Evolutionary conservation across 2,329 filamentous ascomycete species (phyloP).

Genomic region (Tolypocladium guangdongense): DNA sequence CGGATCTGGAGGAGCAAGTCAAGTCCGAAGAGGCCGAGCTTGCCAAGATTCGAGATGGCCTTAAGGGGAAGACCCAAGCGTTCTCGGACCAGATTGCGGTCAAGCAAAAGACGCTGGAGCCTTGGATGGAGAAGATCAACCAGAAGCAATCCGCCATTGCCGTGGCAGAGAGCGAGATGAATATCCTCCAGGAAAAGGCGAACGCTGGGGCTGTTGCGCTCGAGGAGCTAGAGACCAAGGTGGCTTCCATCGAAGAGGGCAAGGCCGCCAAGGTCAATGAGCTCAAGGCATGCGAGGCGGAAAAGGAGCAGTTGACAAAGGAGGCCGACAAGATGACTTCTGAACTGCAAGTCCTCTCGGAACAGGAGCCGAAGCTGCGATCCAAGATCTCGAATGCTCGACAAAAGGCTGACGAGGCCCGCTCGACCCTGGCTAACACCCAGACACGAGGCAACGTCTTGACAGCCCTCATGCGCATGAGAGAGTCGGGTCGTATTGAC

Average conservation of each 20-base stretch:
- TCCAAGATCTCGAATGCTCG: constrained; percentile 78
- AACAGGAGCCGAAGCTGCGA: constrained; percentile 73
- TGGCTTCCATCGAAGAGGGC: constrained; percentile 60
- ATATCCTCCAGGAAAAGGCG: constrained; percentile 81
- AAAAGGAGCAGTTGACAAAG: constrained; percentile 62
- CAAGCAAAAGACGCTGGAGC: constrained; percentile 90
- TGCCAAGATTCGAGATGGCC: constrained; percentile 65
- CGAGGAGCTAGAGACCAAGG: constrained; percentile 72
- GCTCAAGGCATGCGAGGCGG: constrained; percentile 62
- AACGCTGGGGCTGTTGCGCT: constrained; percentile 79
- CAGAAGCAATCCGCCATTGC: constrained; percentile 91
- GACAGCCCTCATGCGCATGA: constrained; percentile 83
- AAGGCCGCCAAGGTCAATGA: constrained; percentile 61
- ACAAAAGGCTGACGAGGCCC: constrained; percentile 92
- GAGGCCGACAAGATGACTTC: constrained; percentile 61
- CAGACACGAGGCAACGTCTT: constrained; percentile 92
- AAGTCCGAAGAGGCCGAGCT: constrained; percentile 74
- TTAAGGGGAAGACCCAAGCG: constrained; percentile 92
- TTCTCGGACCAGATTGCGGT: constrained; percentile 85
- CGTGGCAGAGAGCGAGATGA: constrained; percentile 87
- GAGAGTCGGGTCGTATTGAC: constrained; percentile 91
- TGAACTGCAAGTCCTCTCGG: constrained; percentile 60
- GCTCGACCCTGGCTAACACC: constrained; percentile 77
- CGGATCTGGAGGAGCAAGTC: constrained; percentile 64
- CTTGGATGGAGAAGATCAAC: constrained; percentile 95